phyloP scores from a whole-genome alignment of 208 protist species.

The Jaenimonas drosophilae region DNA sequence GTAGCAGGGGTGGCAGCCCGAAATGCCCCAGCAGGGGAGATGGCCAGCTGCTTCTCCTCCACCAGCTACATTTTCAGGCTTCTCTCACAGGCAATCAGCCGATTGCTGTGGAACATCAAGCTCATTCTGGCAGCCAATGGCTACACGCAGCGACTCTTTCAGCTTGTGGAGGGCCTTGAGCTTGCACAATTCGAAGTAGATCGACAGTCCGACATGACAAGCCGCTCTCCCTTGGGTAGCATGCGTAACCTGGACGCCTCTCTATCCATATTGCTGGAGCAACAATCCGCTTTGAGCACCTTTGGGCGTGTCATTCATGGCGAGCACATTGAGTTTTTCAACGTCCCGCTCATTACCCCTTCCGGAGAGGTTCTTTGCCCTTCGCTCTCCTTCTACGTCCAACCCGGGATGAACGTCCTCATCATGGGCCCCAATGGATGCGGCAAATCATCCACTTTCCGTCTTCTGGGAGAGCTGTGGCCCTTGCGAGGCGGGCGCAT shows the following conservation, averaged over 20 bases:
- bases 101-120: slow-evolving; percentile 36
- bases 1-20: too few relatives aligned
- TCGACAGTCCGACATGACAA: slow-evolving; percentile 3
- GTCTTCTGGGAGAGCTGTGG: slow-evolving; percentile 79
- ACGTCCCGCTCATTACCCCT: slow-evolving; percentile 59
- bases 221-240: slow-evolving; percentile 1
- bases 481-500: slow-evolving; percentile 53
- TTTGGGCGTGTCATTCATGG: slow-evolving; percentile 24
- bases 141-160: slow-evolving; percentile 42
- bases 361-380: slow-evolving; percentile 42
- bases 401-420: slow-evolving; percentile 78
- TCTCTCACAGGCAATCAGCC: slow-evolving; percentile 26
- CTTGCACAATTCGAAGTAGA: slow-evolving; percentile 16
- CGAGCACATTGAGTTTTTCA: slow-evolving; percentile 74
- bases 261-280: too few relatives aligned
- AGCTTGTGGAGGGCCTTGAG: slow-evolving; percentile 30
- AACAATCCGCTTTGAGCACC: too few relatives aligned
- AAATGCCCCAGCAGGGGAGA: too few relatives aligned
- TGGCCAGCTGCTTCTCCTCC: slow-evolving; percentile 13
- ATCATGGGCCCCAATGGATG: slow-evolving; percentile 88
- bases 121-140: slow-evolving; percentile 26
- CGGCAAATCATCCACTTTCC: slow-evolving; percentile 86
- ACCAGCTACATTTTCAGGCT: slow-evolving; percentile 29
- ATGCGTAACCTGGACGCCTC: neutral
- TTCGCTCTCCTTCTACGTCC: slow-evolving; percentile 64